These are phyloP conservation scores for Yamadazyma trypodendri DNA, from an alignment of 1,139 yeast species.

Conservation along the genomic window DNA sequence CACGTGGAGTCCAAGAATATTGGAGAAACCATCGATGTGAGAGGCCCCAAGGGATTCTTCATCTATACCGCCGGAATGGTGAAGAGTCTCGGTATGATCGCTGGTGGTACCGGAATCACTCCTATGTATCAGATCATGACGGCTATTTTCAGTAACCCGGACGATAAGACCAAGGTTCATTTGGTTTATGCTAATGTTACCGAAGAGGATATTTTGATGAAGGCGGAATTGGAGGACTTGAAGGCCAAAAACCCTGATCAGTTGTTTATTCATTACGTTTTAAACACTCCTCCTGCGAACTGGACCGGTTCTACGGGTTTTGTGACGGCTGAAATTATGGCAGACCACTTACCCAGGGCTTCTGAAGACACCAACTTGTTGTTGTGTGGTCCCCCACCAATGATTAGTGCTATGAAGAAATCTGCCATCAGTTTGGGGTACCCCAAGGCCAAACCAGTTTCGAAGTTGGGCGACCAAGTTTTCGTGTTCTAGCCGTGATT, in stretches of 20 bases:
- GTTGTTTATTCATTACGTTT: constrained; percentile 73
- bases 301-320: constrained; percentile 61
- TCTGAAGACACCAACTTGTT: constrained; percentile 67
- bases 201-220: constrained; percentile 74
- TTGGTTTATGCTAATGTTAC: constrained; percentile 79
- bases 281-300: constrained; percentile 58
- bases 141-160: constrained; percentile 67
- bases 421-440: constrained; percentile 77
- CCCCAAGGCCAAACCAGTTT: constrained; percentile 85
- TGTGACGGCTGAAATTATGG: constrained; percentile 69
- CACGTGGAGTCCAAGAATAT: constrained; percentile 62
- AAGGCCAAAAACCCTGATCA: constrained; percentile 70
- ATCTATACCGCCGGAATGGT: constrained; percentile 81
- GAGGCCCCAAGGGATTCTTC: constrained; percentile 95
- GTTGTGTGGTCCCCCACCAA: constrained; percentile 90
- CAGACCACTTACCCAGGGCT: constrained; percentile 56
- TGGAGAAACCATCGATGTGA: constrained; percentile 47
- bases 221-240: constrained; percentile 68
- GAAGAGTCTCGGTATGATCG: constrained; percentile 76
- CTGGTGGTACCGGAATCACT: constrained; percentile 97
- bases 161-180: constrained; percentile 81
- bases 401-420: constrained; percentile 82
- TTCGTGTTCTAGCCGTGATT: constrained; percentile 36
- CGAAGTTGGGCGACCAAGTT: constrained; percentile 90
- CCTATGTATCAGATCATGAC: constrained; percentile 87